These are phyloP conservation scores for Teratosphaeria epicoccoides DNA, from an alignment of 2,329 filamentous ascomycete genomes.

Conservation along the genomic window DNA sequence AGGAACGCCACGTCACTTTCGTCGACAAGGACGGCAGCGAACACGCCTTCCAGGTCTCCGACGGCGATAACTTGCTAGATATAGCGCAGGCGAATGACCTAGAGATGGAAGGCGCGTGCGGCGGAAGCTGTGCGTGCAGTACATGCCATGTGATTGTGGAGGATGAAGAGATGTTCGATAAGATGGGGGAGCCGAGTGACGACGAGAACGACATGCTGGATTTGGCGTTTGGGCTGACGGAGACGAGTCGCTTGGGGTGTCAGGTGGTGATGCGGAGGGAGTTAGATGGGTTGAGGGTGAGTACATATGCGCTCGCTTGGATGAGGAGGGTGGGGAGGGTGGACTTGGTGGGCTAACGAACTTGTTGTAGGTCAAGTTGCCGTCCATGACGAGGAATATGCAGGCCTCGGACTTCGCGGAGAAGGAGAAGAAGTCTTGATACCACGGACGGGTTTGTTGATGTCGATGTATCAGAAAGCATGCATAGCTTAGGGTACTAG, in stretches of 20 bases:
- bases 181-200: conserved; percentile 37
- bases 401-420: conserved; percentile 79
- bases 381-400: conserved; percentile 88
- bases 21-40: conserved; percentile 78
- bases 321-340: neutral
- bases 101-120: conserved; percentile 96
- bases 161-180: conserved; percentile 49
- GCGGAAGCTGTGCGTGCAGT: conserved; percentile 84
- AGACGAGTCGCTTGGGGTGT: conserved; percentile 75
- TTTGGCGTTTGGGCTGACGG: conserved; percentile 77
- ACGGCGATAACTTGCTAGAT: conserved; percentile 84
- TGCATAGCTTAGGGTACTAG: neutral
- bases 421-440: conserved; percentile 20
- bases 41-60: conserved; percentile 66
- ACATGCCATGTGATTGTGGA: conserved; percentile 84
- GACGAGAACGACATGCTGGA: conserved; percentile 76
- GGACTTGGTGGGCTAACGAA: neutral
- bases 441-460: neutral
- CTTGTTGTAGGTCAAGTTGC: conserved; percentile 45
- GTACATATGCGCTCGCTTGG: too few species aligned
- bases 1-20: conserved; percentile 87
- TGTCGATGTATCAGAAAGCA: neutral
- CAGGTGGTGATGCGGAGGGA: conserved; percentile 89
- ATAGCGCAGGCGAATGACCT: conserved; percentile 90
- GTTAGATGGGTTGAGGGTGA: conserved; percentile 71